Evolutionary conservation across 2,329 filamentous ascomycete genomes (phyloP).

Genomic region (Alternaria postmessia): DNA sequence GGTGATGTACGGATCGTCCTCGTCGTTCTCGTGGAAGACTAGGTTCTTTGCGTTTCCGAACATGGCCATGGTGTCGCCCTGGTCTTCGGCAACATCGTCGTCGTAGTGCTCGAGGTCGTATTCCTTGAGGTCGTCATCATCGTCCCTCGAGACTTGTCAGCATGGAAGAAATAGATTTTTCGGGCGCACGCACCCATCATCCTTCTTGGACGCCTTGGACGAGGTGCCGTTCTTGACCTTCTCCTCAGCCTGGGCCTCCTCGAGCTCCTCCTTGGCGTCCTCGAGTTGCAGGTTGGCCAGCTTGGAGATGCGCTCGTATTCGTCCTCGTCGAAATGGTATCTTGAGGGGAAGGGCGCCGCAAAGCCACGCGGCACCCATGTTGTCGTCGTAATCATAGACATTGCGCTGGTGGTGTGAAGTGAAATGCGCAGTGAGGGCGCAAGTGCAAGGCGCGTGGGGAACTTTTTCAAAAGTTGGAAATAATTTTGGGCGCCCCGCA

Average conservation of each 20-base stretch:
- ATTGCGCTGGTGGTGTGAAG: slow-evolving; percentile 38
- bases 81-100: slow-evolving; percentile 75
- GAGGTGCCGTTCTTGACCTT: slow-evolving; percentile 45
- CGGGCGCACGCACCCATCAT: slow-evolving; percentile 28
- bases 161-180: neutral
- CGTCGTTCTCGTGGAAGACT: slow-evolving; percentile 91
- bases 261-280: slow-evolving; percentile 82
- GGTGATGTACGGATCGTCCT: slow-evolving; percentile 96
- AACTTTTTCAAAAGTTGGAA: slow-evolving; percentile 23
- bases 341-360: slow-evolving; percentile 59
- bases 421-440: slow-evolving; percentile 18
- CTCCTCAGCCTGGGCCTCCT: slow-evolving; percentile 64
- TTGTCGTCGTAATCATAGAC: slow-evolving; percentile 65
- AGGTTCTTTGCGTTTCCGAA: slow-evolving; percentile 95
- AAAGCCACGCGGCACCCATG: slow-evolving; percentile 62
- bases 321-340: slow-evolving; percentile 61
- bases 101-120: slow-evolving; percentile 98
- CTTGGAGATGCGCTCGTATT: slow-evolving; percentile 60
- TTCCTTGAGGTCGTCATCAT: slow-evolving; percentile 89
- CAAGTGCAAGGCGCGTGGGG: slow-evolving; percentile 19
- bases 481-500: slow-evolving; percentile 27
- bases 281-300: slow-evolving; percentile 75
- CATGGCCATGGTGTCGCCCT: slow-evolving; percentile 82
- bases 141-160: slow-evolving; percentile 42
- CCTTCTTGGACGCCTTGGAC: slow-evolving; percentile 28